Evolutionary conservation across 2,329 filamentous ascomycete genomes (phyloP).

Genomic region (Cercospora sesami): DNA sequence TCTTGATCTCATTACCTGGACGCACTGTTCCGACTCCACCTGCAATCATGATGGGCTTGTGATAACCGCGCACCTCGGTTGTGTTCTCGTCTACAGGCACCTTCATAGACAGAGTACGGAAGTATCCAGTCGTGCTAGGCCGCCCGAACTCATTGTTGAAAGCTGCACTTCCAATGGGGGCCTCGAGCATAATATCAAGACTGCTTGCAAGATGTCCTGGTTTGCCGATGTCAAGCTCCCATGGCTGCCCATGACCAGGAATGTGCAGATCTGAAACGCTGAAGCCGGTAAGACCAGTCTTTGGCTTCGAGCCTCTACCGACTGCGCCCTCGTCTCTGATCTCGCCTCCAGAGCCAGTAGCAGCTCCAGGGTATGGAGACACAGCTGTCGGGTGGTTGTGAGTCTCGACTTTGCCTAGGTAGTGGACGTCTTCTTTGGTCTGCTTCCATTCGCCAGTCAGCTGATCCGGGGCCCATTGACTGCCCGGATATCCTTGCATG

Average conservation of each 20-base stretch:
- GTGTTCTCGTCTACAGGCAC: constrained; percentile 61
- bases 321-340: constrained; percentile 95
- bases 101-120: constrained; percentile 80
- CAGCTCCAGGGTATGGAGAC: constrained; percentile 87
- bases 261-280: constrained; percentile 94
- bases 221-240: constrained; percentile 88
- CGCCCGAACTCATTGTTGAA: constrained; percentile 99
- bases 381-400: constrained; percentile 98
- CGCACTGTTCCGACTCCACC: constrained; percentile 91
- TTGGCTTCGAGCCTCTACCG: constrained; percentile 86
- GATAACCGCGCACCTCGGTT: constrained; percentile 81
- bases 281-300: constrained; percentile 88
- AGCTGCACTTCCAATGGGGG: constrained; percentile 87
- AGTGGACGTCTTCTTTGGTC: constrained; percentile 81
- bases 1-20: constrained; percentile 86
- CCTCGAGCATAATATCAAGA: constrained; percentile 96
- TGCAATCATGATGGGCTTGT: constrained; percentile 98
- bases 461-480: constrained; percentile 85
- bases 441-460: constrained; percentile 84
- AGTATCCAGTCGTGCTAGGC: constrained; percentile 83
- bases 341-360: constrained; percentile 92
- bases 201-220: constrained; percentile 90
- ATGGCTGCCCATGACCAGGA: constrained; percentile 76
- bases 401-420: constrained; percentile 92
- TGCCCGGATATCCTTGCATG: constrained; percentile 68